These are phyloP conservation scores for Cladosporium sp. DNA, from an alignment of 2,329 filamentous ascomycete genomes.

Conservation along the genomic window DNA sequence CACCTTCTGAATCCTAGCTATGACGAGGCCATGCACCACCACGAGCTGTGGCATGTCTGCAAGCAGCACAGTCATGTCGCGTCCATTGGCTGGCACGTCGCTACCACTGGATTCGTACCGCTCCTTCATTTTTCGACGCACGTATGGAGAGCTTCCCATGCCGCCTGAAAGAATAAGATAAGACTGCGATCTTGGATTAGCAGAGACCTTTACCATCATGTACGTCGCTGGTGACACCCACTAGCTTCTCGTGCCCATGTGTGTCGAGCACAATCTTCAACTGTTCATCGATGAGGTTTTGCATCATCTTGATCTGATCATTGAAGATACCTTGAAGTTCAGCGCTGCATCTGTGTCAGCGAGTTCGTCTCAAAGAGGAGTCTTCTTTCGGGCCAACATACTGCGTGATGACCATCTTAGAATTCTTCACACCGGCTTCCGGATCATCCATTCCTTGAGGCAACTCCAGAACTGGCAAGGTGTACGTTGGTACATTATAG, in stretches of 20 bases:
- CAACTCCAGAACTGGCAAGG: not conserved
- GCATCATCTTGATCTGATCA: conserved; percentile 33
- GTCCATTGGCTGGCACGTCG: not conserved
- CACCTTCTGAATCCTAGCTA: not conserved
- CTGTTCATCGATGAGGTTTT: conserved; percentile 34
- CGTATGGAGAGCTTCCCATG: conserved; percentile 40
- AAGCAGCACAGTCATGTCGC: conserved; percentile 28
- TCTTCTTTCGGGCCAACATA: conserved; percentile 7
- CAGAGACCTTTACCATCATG: not conserved
- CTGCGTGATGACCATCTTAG: conserved; percentile 32
- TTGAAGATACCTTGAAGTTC: conserved; percentile 35
- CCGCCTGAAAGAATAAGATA: conserved; percentile 42
- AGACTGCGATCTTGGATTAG: conserved; percentile 5
- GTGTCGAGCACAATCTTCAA: conserved; percentile 29
- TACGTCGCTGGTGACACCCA: not conserved
- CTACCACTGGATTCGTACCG: conserved; percentile 28
- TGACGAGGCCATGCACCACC: conserved; percentile 4
- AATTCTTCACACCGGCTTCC: conserved; percentile 29
- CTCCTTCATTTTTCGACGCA: conserved; percentile 33
- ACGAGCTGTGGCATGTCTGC: conserved; percentile 17
- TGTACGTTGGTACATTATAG: not conserved
- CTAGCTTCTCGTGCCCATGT: conserved; percentile 27
- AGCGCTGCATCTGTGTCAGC: conserved; percentile 15
- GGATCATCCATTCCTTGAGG: conserved; percentile 27
- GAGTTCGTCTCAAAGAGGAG: not conserved